Conservation (phyloP, 2,329 filamentous ascomycete species). For the Geosmithia putterillii region DNA sequence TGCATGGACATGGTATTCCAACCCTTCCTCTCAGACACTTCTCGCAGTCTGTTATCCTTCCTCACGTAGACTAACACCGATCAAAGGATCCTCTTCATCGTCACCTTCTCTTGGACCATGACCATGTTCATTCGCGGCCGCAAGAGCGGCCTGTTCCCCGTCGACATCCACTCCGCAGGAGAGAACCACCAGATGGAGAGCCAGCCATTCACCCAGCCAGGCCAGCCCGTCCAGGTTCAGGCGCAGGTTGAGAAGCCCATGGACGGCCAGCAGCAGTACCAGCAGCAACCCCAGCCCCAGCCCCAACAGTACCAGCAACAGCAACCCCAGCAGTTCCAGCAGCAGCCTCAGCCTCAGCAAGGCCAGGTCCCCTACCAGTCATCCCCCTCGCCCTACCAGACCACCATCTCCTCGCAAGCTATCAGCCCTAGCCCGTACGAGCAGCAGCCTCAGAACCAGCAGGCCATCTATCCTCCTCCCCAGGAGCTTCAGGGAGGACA, state of each 20-base stretch:
- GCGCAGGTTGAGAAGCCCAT: slow-evolving; percentile 7
- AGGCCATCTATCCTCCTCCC: background rate
- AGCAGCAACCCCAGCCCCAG: background rate
- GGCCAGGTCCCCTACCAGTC: slow-evolving; percentile 7
- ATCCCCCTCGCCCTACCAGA: background rate
- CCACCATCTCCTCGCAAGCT: background rate
- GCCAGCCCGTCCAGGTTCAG: slow-evolving; percentile 3
- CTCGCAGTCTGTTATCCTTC: background rate
- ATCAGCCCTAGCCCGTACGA: background rate
- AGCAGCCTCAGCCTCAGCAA: slow-evolving; percentile 4
- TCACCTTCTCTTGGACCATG: slow-evolving; percentile 21
- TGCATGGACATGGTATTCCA: slow-evolving; percentile 28
- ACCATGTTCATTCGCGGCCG: slow-evolving; percentile 21
- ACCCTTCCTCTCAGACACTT: background rate
- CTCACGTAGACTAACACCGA: slow-evolving; percentile 3
- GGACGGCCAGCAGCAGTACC: background rate
- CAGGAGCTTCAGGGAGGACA: slow-evolving; percentile 11
- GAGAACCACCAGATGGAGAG: slow-evolving; percentile 20
- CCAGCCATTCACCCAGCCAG: slow-evolving; percentile 10
- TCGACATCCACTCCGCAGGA: slow-evolving; percentile 3
- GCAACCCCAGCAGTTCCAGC: slow-evolving; percentile 1
- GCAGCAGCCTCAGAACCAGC: background rate
- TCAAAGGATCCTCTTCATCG: slow-evolving; percentile 24
- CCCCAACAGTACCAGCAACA: background rate
- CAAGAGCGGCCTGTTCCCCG: slow-evolving; percentile 21